Percentiles rank a stretch among this genome's conserved stretches.
Conservation (phyloP, 2,329 filamentous ascomycete species). For the Nothomitra cinnamomea region DNA sequence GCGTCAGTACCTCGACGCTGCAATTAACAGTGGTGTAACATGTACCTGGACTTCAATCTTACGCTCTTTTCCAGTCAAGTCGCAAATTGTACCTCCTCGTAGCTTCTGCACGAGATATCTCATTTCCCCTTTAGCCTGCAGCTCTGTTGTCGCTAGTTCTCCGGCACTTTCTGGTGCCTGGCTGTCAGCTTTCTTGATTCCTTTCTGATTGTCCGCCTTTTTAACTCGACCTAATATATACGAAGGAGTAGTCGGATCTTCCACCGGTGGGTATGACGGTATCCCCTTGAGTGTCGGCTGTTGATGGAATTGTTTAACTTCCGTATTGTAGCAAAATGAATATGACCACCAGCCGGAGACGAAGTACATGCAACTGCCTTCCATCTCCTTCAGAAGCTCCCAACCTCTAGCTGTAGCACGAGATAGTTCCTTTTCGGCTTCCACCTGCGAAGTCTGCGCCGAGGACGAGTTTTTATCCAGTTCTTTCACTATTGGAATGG, state of each 20-base stretch:
- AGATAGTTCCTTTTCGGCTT: slow-evolving; percentile 64
- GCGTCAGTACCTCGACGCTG: background rate
- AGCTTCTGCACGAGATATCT: slow-evolving; percentile 75
- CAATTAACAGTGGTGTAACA: slow-evolving; percentile 4
- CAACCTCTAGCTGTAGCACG: slow-evolving; percentile 63
- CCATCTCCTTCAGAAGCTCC: slow-evolving; percentile 61
- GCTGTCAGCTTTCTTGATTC: slow-evolving; percentile 8
- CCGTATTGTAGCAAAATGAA: slow-evolving; percentile 76
- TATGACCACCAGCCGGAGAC: slow-evolving; percentile 92
- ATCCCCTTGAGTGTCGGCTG: slow-evolving; percentile 52
- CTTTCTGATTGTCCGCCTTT: slow-evolving; percentile 10
- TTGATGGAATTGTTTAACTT: slow-evolving; percentile 83
- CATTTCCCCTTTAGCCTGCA: slow-evolving; percentile 70
- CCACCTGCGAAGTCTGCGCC: slow-evolving; percentile 48
- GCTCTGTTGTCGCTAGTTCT: slow-evolving; percentile 33
- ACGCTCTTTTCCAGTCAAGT: slow-evolving; percentile 64
- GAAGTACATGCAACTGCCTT: slow-evolving; percentile 68
- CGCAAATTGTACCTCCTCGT: slow-evolving; percentile 64
- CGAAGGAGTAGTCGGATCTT: slow-evolving; percentile 58
- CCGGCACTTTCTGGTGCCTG: slow-evolving; percentile 11
- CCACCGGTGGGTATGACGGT: slow-evolving; percentile 50
- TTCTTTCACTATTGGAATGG: slow-evolving; percentile 54
- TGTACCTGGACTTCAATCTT: slow-evolving; percentile 62
- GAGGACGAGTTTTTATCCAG: slow-evolving; percentile 45
- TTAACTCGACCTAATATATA: slow-evolving; percentile 56